phyloP scores from a whole-genome alignment of 345 rosid genomes.

The Rhizophora mangle region DNA sequence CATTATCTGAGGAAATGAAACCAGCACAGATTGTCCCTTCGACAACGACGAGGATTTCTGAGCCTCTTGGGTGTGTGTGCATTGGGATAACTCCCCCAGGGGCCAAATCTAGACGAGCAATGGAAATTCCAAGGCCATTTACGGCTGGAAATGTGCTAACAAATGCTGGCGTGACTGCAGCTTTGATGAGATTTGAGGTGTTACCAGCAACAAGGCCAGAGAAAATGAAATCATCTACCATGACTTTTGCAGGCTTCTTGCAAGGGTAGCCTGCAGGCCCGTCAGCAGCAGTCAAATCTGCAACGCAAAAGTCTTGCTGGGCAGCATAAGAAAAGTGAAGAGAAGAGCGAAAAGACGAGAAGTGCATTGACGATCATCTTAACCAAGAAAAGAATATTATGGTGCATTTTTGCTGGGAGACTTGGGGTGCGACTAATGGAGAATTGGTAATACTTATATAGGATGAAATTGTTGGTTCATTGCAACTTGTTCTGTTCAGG shows the following conservation, averaged over 20 bases:
- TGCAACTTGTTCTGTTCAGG: neutral
- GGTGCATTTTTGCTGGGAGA: neutral
- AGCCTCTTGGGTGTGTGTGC: constrained; percentile 79
- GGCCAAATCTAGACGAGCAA: constrained; percentile 78
- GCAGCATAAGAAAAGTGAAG: constrained; percentile 51
- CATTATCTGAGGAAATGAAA: constrained; percentile 65
- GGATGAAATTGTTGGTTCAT: constrained; percentile 2
- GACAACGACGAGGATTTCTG: constrained; percentile 52
- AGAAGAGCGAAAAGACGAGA: constrained; percentile 38
- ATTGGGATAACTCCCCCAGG: constrained; percentile 67
- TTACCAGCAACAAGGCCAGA: constrained; percentile 63
- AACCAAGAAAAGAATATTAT: neutral
- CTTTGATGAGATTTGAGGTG: constrained; percentile 68
- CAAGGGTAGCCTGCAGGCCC: constrained; percentile 70
- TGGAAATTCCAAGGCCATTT: constrained; percentile 73
- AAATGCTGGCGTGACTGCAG: constrained; percentile 73
- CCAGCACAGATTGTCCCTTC: constrained; percentile 71
- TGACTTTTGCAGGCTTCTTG: constrained; percentile 50
- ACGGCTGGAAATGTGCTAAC: constrained; percentile 48
- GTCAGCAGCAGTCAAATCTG: constrained; percentile 45
- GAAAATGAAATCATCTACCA: constrained; percentile 59
- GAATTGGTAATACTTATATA: constrained; percentile 17
- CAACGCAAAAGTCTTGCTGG: constrained; percentile 76
- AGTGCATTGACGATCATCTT: constrained; percentile 45
- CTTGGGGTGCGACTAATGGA: neutral